Evolutionary conservation across 1,139 yeast species (phyloP).

Genomic region (Taphrina pruni): DNA sequence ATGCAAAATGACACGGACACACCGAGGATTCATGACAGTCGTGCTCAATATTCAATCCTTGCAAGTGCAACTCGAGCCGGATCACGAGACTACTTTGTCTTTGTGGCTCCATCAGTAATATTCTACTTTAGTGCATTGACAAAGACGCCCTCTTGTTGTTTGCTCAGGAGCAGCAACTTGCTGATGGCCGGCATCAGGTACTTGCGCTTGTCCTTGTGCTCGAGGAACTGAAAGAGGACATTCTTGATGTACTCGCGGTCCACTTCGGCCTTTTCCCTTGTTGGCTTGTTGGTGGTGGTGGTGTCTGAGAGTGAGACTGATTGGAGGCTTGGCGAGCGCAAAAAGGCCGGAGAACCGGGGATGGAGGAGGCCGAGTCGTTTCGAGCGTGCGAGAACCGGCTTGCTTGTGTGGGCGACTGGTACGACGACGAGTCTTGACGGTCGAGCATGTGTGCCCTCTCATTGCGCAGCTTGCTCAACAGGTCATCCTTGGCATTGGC

Average conservation of each 20-base stretch:
- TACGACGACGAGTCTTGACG: conserved; percentile 10
- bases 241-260: conserved; percentile 67
- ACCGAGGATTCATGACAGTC: too few relatives aligned
- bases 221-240: conserved; percentile 84
- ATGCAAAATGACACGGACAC: too few relatives aligned
- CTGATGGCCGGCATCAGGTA: conserved; percentile 84
- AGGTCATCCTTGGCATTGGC: conserved; percentile 33
- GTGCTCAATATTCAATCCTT: too few relatives aligned
- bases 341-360: conserved; percentile 17
- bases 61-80: too few relatives aligned
- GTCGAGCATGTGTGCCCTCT: conserved; percentile 25
- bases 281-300: background rate
- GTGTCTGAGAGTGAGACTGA: conserved; percentile 18
- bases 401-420: conserved; percentile 20
- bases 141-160: conserved; percentile 38
- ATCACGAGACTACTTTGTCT: too few relatives aligned
- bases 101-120: too few relatives aligned
- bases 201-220: conserved; percentile 87
- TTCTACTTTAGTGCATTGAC: conserved; percentile 18
- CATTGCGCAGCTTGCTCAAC: conserved; percentile 12
- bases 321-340: conserved; percentile 23
- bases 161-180: conserved; percentile 65
- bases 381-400: background rate
- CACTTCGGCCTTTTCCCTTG: conserved; percentile 34
- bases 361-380: background rate